Evolutionary conservation across 2,329 filamentous ascomycete genomes (phyloP).

Genomic region (Nemania sp.): DNA sequence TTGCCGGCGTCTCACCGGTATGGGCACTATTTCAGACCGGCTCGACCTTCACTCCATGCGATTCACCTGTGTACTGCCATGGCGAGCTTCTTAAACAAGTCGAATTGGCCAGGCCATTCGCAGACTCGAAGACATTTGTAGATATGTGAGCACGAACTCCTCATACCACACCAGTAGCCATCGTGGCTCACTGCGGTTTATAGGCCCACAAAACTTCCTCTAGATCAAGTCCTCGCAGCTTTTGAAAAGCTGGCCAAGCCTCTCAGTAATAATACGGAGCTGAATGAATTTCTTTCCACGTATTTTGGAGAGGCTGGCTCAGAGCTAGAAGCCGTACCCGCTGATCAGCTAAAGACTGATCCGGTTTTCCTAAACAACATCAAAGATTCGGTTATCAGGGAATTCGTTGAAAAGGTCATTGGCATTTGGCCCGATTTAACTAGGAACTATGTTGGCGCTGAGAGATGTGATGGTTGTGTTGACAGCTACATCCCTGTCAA

Average conservation of each 20-base stretch:
- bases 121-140: slow-evolving; percentile 73
- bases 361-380: slow-evolving; percentile 62
- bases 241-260: slow-evolving; percentile 64
- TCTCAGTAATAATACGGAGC: slow-evolving; percentile 64
- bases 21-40: slow-evolving; percentile 63
- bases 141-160: slow-evolving; percentile 59
- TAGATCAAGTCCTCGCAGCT: slow-evolving; percentile 64
- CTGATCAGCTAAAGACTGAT: slow-evolving; percentile 57
- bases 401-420: slow-evolving; percentile 68
- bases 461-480: slow-evolving; percentile 62
- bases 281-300: slow-evolving; percentile 63
- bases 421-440: slow-evolving; percentile 72
- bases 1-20: slow-evolving; percentile 34
- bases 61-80: slow-evolving; percentile 70
- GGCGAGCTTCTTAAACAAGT: slow-evolving; percentile 66
- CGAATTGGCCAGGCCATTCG: slow-evolving; percentile 65
- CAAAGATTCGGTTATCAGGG: slow-evolving; percentile 60
- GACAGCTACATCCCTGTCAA: slow-evolving; percentile 69
- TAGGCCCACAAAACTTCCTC: slow-evolving; percentile 62
- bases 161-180: not conserved
- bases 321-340: slow-evolving; percentile 61
- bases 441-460: slow-evolving; percentile 57
- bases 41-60: slow-evolving; percentile 65
- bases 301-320: slow-evolving; percentile 68
- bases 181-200: slow-evolving; percentile 17